Evolutionary conservation across 768 basidiomycete species (phyloP).

Genomic region (Kwoniella sp.): DNA sequence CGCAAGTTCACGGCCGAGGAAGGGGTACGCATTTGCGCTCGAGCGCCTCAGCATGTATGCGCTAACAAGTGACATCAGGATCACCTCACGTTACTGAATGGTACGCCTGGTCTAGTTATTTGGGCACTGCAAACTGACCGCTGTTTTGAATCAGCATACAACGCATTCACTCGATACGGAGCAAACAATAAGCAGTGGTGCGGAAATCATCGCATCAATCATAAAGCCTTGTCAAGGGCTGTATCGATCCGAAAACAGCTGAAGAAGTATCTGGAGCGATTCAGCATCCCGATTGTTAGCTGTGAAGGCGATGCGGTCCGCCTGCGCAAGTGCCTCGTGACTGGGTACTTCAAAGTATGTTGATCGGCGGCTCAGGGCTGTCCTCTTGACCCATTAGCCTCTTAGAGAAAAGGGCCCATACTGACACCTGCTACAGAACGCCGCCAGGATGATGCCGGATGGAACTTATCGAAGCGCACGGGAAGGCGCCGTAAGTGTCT

Average conservation of each 20-base stretch:
- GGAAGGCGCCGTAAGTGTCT: conserved; percentile 71
- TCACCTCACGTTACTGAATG: conserved; percentile 89
- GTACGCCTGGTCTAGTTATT: conserved; percentile 51
- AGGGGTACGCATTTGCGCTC: conserved; percentile 81
- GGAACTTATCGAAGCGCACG: conserved; percentile 87
- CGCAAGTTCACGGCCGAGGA: conserved; percentile 97
- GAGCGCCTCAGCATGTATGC: too few species aligned
- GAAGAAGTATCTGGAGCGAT: conserved; percentile 89
- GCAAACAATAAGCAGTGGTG: conserved; percentile 85
- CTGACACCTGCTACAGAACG: conserved; percentile 59
- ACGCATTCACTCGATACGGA: conserved; percentile 74
- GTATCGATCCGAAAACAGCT: conserved; percentile 93
- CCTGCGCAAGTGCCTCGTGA: conserved; percentile 80
- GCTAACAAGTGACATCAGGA: too few species aligned
- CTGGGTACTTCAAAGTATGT: conserved; percentile 69
- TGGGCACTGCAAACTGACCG: conserved; percentile 3
- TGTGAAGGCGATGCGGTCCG: conserved; percentile 83
- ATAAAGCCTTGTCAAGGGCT: conserved; percentile 87
- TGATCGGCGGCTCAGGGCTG: not conserved
- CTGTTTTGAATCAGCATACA: conserved; percentile 65
- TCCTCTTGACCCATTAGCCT: too few species aligned
- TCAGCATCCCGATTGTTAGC: conserved; percentile 72
- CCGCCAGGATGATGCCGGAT: conserved; percentile 83
- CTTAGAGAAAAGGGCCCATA: not conserved
- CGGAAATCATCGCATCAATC: conserved; percentile 83